Evolutionary conservation across 768 basidiomycete genomes (phyloP).

Genomic region (Clathrus columnatus): DNA sequence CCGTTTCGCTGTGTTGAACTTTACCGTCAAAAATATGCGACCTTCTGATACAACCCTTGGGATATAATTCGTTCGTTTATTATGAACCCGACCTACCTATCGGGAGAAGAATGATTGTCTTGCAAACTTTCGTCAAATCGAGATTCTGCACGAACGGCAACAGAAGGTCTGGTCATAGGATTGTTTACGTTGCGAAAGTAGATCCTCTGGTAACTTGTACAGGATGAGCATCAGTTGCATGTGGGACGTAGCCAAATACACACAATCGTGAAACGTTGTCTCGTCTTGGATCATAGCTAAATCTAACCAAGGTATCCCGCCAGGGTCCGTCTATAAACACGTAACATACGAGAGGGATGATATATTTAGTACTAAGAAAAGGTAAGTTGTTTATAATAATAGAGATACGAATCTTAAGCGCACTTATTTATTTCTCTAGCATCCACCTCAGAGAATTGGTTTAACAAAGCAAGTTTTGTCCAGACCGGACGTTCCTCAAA

Average conservation of each 20-base stretch:
- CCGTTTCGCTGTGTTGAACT: conserved; percentile 71
- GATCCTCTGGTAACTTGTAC: conserved; percentile 74
- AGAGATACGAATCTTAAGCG: neutral
- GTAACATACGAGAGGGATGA: conserved; percentile 76
- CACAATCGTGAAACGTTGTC: conserved; percentile 69
- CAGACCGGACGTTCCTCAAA: conserved; percentile 76
- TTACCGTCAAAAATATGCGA: conserved; percentile 89
- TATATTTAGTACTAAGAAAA: conserved; percentile 58
- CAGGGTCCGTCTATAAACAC: conserved; percentile 92
- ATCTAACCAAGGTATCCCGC: conserved; percentile 79
- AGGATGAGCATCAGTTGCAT: neutral
- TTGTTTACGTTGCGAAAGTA: conserved; percentile 87
- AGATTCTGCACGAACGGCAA: conserved; percentile 39
- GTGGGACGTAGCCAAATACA: conserved; percentile 23
- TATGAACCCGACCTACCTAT: conserved; percentile 31
- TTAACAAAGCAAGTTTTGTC: conserved; percentile 80
- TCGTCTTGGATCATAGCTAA: conserved; percentile 84
- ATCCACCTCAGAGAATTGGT: conserved; percentile 65
- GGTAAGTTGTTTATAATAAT: neutral
- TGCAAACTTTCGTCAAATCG: conserved; percentile 4
- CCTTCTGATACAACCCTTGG: conserved; percentile 20
- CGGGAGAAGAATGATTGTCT: neutral
- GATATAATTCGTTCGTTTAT: neutral
- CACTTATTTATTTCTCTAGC: conserved; percentile 71
- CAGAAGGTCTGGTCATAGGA: conserved; percentile 67